phyloP scores from a whole-genome alignment of 441 rosid genomes.

The Pelargonium myrrhifolium region DNA sequence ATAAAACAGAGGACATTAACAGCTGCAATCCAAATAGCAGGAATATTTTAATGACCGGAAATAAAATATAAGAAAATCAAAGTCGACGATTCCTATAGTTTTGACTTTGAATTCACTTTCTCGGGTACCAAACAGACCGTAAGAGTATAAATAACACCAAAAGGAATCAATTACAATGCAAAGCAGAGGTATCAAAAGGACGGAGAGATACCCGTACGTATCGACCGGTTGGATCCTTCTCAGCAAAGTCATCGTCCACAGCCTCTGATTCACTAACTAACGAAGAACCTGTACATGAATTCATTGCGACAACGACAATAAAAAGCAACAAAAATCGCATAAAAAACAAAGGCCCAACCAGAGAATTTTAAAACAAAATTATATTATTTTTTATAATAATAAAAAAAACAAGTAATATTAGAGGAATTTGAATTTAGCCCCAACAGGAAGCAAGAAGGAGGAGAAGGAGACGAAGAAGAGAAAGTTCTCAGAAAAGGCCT shows the following conservation, averaged over 20 bases:
- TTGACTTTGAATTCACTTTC: background rate
- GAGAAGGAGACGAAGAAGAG: slow-evolving; percentile 11
- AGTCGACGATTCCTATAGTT: background rate
- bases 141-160: background rate
- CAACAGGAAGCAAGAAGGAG: slow-evolving; percentile 17
- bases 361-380: background rate
- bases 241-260: slow-evolving; percentile 36
- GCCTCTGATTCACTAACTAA: slow-evolving; percentile 17
- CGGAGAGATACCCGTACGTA: slow-evolving; percentile 42
- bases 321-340: slow-evolving; percentile 1
- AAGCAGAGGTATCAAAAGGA: background rate
- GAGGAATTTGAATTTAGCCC: slow-evolving; percentile 18
- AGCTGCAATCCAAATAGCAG: background rate
- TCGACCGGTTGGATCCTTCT: slow-evolving; percentile 63
- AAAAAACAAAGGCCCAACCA: background rate
- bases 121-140: background rate
- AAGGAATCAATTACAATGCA: background rate
- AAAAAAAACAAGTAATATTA: slow-evolving; percentile 13
- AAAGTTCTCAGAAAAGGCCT: slow-evolving; percentile 51
- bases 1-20: background rate
- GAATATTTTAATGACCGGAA: background rate
- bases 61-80: background rate
- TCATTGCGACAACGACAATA: slow-evolving; percentile 22
- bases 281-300: slow-evolving; percentile 16
- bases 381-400: background rate